phyloP scores from a whole-genome alignment of 2,329 filamentous ascomycete genomes.

The Alternaria sp. region DNA sequence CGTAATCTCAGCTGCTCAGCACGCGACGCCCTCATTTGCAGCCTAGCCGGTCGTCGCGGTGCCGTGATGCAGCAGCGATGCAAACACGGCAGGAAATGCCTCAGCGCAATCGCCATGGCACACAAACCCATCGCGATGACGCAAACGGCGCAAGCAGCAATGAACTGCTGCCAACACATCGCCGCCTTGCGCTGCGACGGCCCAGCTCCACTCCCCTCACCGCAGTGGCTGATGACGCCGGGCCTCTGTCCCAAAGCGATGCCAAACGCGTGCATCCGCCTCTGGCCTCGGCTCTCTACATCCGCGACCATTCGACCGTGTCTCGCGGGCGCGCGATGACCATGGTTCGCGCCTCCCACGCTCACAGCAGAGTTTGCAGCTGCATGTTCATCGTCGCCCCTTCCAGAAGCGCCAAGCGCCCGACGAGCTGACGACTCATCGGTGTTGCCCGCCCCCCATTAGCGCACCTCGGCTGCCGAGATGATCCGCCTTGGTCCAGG shows the following conservation, averaged over 20 bases:
- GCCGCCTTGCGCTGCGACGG: not conserved
- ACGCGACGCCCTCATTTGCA: constrained; percentile 30
- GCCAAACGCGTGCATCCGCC: constrained; percentile 13
- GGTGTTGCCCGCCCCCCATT: constrained; percentile 12
- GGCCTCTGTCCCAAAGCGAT: constrained; percentile 17
- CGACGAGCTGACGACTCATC: constrained; percentile 19
- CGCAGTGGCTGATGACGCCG: constrained; percentile 12
- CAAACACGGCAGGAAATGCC: constrained; percentile 17
- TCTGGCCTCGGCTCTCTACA: constrained; percentile 6
- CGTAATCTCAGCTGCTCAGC: constrained; percentile 21
- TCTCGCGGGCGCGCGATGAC: not conserved
- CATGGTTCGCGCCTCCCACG: constrained; percentile 12
- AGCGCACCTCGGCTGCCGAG: constrained; percentile 13
- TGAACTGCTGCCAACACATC: constrained; percentile 23
- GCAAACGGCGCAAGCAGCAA: constrained; percentile 23
- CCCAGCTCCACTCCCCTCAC: constrained; percentile 2
- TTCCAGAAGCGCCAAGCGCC: constrained; percentile 26
- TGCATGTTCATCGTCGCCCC: constrained; percentile 19
- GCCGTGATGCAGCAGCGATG: constrained; percentile 19
- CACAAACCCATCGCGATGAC: constrained; percentile 17
- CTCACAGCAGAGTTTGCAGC: constrained; percentile 11
- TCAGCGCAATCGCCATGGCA: constrained; percentile 13
- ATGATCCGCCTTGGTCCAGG: constrained; percentile 25
- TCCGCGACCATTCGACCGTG: not conserved
- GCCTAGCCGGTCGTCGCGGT: constrained; percentile 2